Percentiles rank a stretch among this genome's conserved stretches.
These are phyloP conservation scores for Cutaneotrichosporon dermatis DNA, from an alignment of 1,284 basidiomycete genomes.

Conservation along the genomic window DNA sequence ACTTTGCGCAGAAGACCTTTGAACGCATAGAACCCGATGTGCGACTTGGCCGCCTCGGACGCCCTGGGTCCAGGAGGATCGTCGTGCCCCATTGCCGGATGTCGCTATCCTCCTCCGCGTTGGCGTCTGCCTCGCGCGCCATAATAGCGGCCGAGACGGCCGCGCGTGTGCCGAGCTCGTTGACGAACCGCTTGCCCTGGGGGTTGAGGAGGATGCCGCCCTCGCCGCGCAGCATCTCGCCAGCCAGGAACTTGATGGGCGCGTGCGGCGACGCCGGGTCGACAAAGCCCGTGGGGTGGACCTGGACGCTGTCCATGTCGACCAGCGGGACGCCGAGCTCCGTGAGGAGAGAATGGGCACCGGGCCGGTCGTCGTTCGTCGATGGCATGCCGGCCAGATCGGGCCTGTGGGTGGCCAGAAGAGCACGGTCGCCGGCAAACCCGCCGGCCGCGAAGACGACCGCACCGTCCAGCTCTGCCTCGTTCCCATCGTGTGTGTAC, in stretches of 20 bases:
- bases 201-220: conserved; percentile 92
- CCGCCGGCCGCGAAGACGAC: conserved; percentile 17
- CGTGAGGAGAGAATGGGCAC: conserved; percentile 7
- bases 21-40: conserved; percentile 16
- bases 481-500: not conserved
- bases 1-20: conserved; percentile 13
- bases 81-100: conserved; percentile 10
- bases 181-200: conserved; percentile 73
- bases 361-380: conserved; percentile 11
- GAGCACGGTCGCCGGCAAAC: conserved; percentile 10
- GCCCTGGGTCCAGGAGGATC: conserved; percentile 16
- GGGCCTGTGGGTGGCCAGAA: conserved; percentile 12
- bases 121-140: not conserved
- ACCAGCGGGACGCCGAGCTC: conserved; percentile 5
- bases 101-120: not conserved
- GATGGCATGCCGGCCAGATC: conserved; percentile 13
- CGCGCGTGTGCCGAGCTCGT: conserved; percentile 12
- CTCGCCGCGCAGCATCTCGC: conserved; percentile 92
- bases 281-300: conserved; percentile 72
- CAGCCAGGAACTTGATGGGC: conserved; percentile 90
- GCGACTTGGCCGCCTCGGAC: conserved; percentile 4
- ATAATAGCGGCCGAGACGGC: conserved; percentile 3
- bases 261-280: conserved; percentile 85
- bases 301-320: conserved; percentile 20
- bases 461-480: not conserved